Evolutionary conservation across 148 eudicot genomes (phyloP).

Genomic region (Linanthus parryae): DNA sequence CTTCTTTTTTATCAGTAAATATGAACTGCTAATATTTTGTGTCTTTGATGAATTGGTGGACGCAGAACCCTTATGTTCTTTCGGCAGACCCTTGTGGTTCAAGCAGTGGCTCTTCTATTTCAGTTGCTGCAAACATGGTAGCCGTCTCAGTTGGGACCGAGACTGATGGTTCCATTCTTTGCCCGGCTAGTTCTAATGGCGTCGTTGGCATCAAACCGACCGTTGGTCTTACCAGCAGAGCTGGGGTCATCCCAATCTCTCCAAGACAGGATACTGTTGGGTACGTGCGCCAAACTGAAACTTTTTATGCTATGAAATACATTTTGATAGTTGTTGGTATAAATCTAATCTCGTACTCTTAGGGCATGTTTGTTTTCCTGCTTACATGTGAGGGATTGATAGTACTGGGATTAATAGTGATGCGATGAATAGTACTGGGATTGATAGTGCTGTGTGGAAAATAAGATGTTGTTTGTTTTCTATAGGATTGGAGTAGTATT

Average conservation of each 20-base stretch:
- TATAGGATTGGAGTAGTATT: too few relatives aligned
- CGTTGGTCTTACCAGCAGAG: slow-evolving; percentile 63
- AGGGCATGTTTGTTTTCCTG: too few relatives aligned
- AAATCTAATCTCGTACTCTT: too few relatives aligned
- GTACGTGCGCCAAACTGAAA: slow-evolving; percentile 24
- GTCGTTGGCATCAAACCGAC: slow-evolving; percentile 68
- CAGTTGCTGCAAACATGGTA: slow-evolving; percentile 53
- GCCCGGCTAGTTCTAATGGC: slow-evolving; percentile 42
- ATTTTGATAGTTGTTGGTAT: too few relatives aligned
- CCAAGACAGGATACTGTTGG: slow-evolving; percentile 67
- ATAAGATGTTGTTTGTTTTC: too few relatives aligned
- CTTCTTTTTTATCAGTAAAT: not conserved
- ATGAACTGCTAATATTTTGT: not conserved
- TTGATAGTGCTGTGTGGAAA: too few relatives aligned
- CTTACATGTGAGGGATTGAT: too few relatives aligned
- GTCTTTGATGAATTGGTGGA: not conserved
- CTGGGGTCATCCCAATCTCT: slow-evolving; percentile 54
- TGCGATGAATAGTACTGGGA: too few relatives aligned
- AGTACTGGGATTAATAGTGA: too few relatives aligned
- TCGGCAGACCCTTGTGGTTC: slow-evolving; percentile 53
- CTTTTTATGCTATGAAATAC: too few relatives aligned
- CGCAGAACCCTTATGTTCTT: slow-evolving; percentile 57
- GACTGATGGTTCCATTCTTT: slow-evolving; percentile 56
- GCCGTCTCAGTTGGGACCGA: slow-evolving; percentile 58
- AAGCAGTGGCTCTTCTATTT: slow-evolving; percentile 65